phyloP scores from a whole-genome alignment of 768 basidiomycete genomes.

The Pleurotus eryngii region DNA sequence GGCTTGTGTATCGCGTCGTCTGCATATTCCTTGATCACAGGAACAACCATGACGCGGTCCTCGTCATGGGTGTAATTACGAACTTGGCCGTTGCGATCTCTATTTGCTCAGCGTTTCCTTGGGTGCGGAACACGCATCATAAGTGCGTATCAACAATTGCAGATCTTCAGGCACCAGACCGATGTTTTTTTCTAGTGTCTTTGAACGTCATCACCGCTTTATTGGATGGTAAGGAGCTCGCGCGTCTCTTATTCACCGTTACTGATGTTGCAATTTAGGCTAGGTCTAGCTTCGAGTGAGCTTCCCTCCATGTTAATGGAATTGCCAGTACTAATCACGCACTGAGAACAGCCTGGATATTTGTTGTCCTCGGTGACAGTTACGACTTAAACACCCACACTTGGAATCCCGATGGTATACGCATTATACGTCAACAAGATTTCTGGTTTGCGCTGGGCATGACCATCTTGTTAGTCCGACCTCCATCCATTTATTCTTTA shows the following conservation, averaged over 20 bases:
- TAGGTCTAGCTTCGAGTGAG: conserved; percentile 53
- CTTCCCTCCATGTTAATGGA: conserved; percentile 1
- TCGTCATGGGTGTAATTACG: conserved; percentile 62
- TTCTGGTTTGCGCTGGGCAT: conserved; percentile 79
- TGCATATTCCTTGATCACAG: conserved; percentile 49
- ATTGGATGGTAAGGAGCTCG: conserved; percentile 59
- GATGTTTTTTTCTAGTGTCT: conserved; percentile 44
- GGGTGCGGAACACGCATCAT: conserved; percentile 79
- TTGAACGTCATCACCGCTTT: conserved; percentile 81
- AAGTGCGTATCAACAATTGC: conserved; percentile 45
- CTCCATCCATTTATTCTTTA: conserved; percentile 11
- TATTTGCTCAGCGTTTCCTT: conserved; percentile 68
- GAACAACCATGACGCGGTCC: conserved; percentile 49
- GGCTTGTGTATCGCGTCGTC: conserved; percentile 64
- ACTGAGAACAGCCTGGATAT: conserved; percentile 50
- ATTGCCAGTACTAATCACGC: conserved; percentile 4
- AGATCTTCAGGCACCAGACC: neutral
- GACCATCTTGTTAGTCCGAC: conserved; percentile 58
- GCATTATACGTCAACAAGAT: conserved; percentile 64
- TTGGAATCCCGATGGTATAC: conserved; percentile 61
- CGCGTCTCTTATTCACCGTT: neutral
- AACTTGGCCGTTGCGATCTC: conserved; percentile 57
- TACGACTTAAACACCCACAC: conserved; percentile 53
- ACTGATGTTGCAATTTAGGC: conserved; percentile 24
- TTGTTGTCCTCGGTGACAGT: conserved; percentile 65